Evolutionary conservation across 164 flowering plant species (phyloP).

Genomic region (Nymphaea thermarum): DNA sequence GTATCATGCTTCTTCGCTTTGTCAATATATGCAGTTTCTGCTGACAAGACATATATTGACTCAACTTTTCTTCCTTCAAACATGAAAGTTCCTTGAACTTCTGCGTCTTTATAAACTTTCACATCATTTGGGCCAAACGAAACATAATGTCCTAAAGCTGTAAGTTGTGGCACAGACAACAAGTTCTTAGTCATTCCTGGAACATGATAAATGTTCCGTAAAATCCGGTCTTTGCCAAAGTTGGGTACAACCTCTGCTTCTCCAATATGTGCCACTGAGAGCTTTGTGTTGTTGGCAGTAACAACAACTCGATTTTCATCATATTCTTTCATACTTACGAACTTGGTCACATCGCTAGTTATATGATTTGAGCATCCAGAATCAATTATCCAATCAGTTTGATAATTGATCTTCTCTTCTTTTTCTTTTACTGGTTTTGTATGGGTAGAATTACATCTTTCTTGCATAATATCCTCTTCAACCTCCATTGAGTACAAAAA

Average conservation of each 20-base stretch:
- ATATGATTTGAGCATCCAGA: constrained; percentile 3
- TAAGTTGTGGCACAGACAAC: background rate
- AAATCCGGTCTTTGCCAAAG: background rate
- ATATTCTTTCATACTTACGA: background rate
- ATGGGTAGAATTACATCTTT: background rate
- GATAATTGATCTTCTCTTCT: background rate
- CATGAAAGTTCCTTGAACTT: background rate
- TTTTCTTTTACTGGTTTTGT: background rate
- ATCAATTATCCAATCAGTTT: background rate
- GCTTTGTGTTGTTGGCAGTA: constrained; percentile 1
- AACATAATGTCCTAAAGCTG: background rate
- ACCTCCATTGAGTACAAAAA: background rate
- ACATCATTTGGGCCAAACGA: background rate
- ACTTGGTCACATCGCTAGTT: background rate
- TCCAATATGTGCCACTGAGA: background rate
- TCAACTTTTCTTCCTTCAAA: background rate
- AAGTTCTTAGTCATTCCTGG: background rate
- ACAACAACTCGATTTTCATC: background rate
- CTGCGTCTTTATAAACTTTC: background rate
- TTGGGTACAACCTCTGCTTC: background rate
- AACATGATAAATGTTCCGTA: background rate
- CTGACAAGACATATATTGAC: background rate
- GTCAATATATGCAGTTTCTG: background rate
- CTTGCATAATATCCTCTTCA: background rate
- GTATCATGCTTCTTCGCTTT: background rate